Evolutionary conservation across 495 filamentous ascomycete genomes (phyloP), one percentile per base, ranked within the genome.

Genomic region (Ascodesmis nigricans): DNA sequence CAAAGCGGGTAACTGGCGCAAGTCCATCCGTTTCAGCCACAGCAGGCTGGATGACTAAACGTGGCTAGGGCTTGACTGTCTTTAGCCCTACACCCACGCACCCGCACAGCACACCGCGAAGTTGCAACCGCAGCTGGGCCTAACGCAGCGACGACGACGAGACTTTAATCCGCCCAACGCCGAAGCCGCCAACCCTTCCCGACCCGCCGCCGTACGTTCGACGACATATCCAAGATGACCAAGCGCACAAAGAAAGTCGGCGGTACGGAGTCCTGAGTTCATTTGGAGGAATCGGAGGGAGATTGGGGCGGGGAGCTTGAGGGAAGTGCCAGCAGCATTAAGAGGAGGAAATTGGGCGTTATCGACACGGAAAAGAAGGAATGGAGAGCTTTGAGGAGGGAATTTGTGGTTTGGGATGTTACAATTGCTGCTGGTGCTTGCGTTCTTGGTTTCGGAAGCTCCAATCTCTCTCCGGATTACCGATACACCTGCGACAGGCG

Each of bases 161-260:
- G n/a, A n/a, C n/a, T n/a, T n/a, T n/a, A n/a, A n/a, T n/a, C n/a
- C n/a, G n/a, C n/a, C n/a, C n/a, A n/a, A n/a, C n/a, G n/a, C n/a
- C n/a, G n/a, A n/a, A n/a, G n/a, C n/a, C n/a, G n/a, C n/a, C n/a
- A n/a, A n/a, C n/a, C n/a, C n/a, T n/a, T n/a, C 22, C 20, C 33
- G 20, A 23, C 7, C 29, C 15, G 18, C 9, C 20, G 33, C 30
- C 42, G 22, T 31, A 23, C 27, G 17, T 44, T 31, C 19, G 30
- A 42, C 35, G 36, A 44, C 46, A 44, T 38, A 47, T 58, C 57
- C 68, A 80, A 73, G 58, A 91, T 91, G 81, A 84, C 81, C 54
- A 91, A 91, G 67, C 71, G 81, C 64, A 91, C 81, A 36, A 91
- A 91, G 76, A 91, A 91, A 78, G 83, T 91, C 77, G 80, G 82